These are phyloP conservation scores for Closterium sp. DNA, from an alignment of 139 green algal genomes.

Conservation along the genomic window DNA sequence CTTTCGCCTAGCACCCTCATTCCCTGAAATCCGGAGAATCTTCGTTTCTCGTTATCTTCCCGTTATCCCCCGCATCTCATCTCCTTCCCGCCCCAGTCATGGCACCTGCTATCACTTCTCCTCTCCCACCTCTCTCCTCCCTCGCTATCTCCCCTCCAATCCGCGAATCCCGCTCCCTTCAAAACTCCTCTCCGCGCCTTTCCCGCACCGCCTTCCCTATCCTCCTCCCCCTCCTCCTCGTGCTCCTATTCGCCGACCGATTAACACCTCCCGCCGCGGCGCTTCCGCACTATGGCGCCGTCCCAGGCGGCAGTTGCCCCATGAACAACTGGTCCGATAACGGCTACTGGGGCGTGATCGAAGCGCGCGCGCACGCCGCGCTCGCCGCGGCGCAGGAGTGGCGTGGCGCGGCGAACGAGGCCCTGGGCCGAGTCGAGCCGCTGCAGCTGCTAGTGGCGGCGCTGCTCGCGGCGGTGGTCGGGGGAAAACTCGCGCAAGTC, in stretches of 20 bases:
- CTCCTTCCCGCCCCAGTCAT: background rate
- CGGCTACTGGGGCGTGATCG: background rate
- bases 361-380: background rate
- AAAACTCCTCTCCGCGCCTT: background rate
- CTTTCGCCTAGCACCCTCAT: too few species aligned
- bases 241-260: background rate
- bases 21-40: background rate
- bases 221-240: background rate
- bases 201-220: background rate
- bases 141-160: background rate
- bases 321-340: background rate
- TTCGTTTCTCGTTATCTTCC: too few species aligned
- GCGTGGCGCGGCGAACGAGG: slow-evolving; percentile 7
- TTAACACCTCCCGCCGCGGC: background rate
- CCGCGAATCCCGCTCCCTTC: background rate
- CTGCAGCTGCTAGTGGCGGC: slow-evolving; percentile 20
- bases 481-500: background rate
- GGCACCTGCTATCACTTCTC: background rate
- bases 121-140: background rate
- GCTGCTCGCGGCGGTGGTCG: slow-evolving; percentile 13
- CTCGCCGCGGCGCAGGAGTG: slow-evolving; percentile 2
- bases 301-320: background rate
- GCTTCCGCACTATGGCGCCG: background rate
- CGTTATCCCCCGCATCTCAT: too few species aligned
- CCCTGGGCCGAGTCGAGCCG: slow-evolving; percentile 13